Conservation (phyloP, 2,329 filamentous ascomycete species). For the Peltaster fructicola region DNA sequence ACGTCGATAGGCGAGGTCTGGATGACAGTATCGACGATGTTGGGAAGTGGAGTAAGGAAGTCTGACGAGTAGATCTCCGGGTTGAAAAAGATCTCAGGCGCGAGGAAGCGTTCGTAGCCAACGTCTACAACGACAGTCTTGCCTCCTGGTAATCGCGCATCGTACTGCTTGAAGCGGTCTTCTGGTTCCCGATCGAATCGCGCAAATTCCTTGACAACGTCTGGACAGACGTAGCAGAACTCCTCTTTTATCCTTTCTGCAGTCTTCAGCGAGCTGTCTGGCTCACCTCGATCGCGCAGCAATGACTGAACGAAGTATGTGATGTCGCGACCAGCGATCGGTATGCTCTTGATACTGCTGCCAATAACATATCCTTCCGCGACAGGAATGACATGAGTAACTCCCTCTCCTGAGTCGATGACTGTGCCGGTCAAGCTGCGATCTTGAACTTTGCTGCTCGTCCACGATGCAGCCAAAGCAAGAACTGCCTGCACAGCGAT, state of each 20-base stretch:
- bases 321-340: conserved; percentile 92
- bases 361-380: conserved; percentile 98
- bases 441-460: conserved; percentile 92
- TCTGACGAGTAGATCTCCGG: conserved; percentile 98
- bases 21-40: conserved; percentile 89
- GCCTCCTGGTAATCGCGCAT: conserved; percentile 70
- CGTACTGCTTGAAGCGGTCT: conserved; percentile 74
- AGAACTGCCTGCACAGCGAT: conserved; percentile 97
- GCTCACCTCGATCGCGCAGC: conserved; percentile 86
- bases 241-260: conserved; percentile 98
- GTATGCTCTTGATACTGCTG: conserved; percentile 97
- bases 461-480: conserved; percentile 93
- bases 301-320: conserved; percentile 97
- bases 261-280: conserved; percentile 91
- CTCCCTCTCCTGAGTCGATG: conserved; percentile 96
- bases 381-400: conserved; percentile 96
- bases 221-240: conserved; percentile 94
- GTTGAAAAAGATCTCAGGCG: conserved; percentile 99
- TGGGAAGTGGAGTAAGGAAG: conserved; percentile 86
- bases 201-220: conserved; percentile 96
- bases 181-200: conserved; percentile 82
- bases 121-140: conserved; percentile 76
- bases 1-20: conserved; percentile 97
- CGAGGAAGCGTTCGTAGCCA: conserved; percentile 93
- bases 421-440: conserved; percentile 92